phyloP scores from a whole-genome alignment of 169 alveolate genomes.

The Plasmodium falciparum region DNA sequence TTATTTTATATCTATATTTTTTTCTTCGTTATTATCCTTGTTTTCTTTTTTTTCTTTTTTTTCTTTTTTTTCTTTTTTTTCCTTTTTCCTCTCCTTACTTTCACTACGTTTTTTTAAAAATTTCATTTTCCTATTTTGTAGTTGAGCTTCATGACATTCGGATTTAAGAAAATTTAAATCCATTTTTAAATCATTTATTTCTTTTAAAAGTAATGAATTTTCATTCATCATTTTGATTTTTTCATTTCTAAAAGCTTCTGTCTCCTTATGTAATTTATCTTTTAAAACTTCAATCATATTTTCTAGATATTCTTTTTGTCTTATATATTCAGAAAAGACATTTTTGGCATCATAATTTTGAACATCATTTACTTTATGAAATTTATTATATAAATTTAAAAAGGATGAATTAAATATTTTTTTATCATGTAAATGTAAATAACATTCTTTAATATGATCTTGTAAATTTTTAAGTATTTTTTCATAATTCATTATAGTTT shows the following conservation, averaged over 20 bases:
- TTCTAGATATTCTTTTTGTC: constrained; percentile 69
- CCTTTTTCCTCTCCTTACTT: neutral
- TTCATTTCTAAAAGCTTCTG: constrained; percentile 71
- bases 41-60: neutral
- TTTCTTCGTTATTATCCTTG: constrained; percentile 2
- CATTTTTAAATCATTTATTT: constrained; percentile 70
- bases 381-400: constrained; percentile 58
- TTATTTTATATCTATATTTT: neutral
- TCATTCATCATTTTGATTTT: constrained; percentile 75
- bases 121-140: constrained; percentile 22
- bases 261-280: constrained; percentile 59
- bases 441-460: constrained; percentile 72
- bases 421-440: constrained; percentile 72
- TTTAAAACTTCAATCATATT: constrained; percentile 71
- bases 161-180: constrained; percentile 67
- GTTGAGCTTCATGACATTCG: constrained; percentile 55
- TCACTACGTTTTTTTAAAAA: constrained; percentile 32
- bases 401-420: constrained; percentile 71
- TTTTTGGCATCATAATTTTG: constrained; percentile 69
- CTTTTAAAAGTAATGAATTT: constrained; percentile 59
- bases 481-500: constrained; percentile 65
- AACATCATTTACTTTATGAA: constrained; percentile 69
- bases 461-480: constrained; percentile 65
- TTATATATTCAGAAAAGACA: constrained; percentile 65
- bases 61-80: neutral